These are phyloP conservation scores for Pseudocercospora ulei DNA, from an alignment of 2,329 filamentous ascomycete species.

Conservation along the genomic window DNA sequence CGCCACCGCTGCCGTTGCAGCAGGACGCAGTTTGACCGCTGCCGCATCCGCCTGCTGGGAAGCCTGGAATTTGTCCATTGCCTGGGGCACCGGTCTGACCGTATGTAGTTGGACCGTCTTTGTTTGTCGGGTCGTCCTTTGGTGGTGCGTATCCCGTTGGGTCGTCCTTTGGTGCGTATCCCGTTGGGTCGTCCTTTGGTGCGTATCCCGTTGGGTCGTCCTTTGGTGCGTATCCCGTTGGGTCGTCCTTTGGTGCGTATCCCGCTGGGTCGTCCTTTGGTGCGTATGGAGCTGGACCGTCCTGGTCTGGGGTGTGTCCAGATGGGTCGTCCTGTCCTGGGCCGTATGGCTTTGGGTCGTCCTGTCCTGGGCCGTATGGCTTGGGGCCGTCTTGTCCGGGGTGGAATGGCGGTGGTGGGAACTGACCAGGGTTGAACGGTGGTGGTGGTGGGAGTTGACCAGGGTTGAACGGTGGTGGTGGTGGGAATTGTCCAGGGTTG, in stretches of 20 bases:
- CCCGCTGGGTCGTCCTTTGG: no score
- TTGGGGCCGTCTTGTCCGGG: neutral
- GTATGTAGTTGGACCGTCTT: neutral
- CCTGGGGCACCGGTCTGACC: neutral
- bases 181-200: no score
- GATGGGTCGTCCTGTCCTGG: neutral
- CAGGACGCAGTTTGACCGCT: slow-evolving; percentile 5
- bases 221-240: no score
- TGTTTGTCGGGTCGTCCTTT: no score
- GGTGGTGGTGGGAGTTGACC: slow-evolving; percentile 1
- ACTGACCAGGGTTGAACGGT: neutral
- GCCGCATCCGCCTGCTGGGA: slow-evolving; percentile 1
- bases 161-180: no score
- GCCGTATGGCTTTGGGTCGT: neutral
- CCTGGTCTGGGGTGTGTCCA: no score
- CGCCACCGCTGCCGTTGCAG: slow-evolving; percentile 11
- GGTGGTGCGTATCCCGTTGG: no score
- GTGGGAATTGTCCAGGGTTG: no score
- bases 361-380: neutral
- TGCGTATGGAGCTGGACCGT: no score
- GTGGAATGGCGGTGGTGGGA: neutral
- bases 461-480: neutral
- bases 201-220: no score
- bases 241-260: no score
- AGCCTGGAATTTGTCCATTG: neutral